A percentile compares a stretch with the other conserved stretches of the same genome.
These are phyloP conservation scores for Penicillium nordicum DNA, from an alignment of 2,329 filamentous ascomycete species.

Conservation along the genomic window DNA sequence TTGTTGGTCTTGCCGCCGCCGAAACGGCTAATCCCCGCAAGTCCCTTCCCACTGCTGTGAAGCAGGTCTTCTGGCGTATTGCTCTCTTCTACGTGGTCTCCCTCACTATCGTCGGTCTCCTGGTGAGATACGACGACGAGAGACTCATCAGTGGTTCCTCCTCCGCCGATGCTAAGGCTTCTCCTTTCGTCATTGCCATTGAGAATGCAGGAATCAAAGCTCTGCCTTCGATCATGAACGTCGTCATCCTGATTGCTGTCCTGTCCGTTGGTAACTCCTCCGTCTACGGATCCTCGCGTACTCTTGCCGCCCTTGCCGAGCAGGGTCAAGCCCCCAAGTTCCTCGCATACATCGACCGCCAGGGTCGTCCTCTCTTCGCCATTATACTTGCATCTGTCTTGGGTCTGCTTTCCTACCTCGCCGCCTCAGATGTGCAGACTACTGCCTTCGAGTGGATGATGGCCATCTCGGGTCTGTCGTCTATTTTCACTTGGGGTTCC, in stretches of 20 bases:
- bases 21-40: slow-evolving; percentile 60
- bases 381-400: slow-evolving; percentile 65
- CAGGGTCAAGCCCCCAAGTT: slow-evolving; percentile 76
- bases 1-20: slow-evolving; percentile 59
- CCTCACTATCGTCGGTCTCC: slow-evolving; percentile 72
- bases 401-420: slow-evolving; percentile 75
- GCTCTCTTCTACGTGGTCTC: slow-evolving; percentile 85
- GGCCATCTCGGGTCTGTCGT: slow-evolving; percentile 67
- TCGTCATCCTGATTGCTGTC: slow-evolving; percentile 87
- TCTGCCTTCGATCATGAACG: slow-evolving; percentile 86
- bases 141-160: slow-evolving; percentile 59
- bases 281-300: slow-evolving; percentile 87
- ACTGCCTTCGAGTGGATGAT: slow-evolving; percentile 77
- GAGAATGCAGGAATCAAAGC: slow-evolving; percentile 75
- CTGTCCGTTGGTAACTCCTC: slow-evolving; percentile 88
- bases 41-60: slow-evolving; percentile 79
- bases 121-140: slow-evolving; percentile 70
- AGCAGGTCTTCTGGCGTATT: slow-evolving; percentile 95
- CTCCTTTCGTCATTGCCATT: slow-evolving; percentile 92
- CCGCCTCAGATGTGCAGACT: slow-evolving; percentile 58
- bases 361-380: slow-evolving; percentile 73
- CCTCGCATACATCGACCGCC: slow-evolving; percentile 76
- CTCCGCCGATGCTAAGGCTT: slow-evolving; percentile 67
- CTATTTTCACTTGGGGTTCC: slow-evolving; percentile 74
- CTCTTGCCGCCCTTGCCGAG: slow-evolving; percentile 83